Evolutionary conservation across 768 basidiomycete species (phyloP).

Genomic region (Lactarius sp.): DNA sequence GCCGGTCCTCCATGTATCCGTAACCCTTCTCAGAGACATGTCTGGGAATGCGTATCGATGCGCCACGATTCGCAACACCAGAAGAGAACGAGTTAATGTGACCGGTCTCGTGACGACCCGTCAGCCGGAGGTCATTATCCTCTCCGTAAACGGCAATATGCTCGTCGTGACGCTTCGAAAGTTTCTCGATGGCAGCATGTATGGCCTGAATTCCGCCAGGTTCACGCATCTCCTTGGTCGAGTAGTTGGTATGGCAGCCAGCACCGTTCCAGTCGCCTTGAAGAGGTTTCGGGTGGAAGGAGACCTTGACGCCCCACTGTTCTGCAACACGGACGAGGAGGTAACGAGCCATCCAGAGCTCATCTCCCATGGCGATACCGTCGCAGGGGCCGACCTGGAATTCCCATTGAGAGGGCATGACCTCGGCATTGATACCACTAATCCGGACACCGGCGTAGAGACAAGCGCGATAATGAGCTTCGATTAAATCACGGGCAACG

Average conservation of each 20-base stretch:
- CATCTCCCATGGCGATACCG: conserved; percentile 98
- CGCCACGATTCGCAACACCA: conserved; percentile 97
- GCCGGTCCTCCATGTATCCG: conserved; percentile 94
- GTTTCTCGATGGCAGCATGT: conserved; percentile 90
- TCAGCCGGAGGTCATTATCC: conserved; percentile 94
- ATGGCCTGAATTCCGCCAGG: conserved; percentile 90
- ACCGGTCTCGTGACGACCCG: conserved; percentile 96
- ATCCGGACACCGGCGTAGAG: conserved; percentile 95
- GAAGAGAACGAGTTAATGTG: conserved; percentile 88
- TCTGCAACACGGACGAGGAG: conserved; percentile 94
- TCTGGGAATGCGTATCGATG: conserved; percentile 92
- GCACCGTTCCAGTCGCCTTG: conserved; percentile 99
- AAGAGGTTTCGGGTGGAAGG: conserved; percentile 99
- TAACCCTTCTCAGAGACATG: conserved; percentile 90
- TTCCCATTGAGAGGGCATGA: conserved; percentile 99
- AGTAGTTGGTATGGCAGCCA: conserved; percentile 98
- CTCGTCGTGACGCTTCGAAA: conserved; percentile 84
- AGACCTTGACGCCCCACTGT: conserved; percentile 96
- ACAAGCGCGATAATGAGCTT: conserved; percentile 98
- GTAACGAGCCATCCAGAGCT: conserved; percentile 98
- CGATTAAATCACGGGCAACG: conserved; percentile 96
- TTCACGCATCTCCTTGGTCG: conserved; percentile 91
- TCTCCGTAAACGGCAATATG: conserved; percentile 98
- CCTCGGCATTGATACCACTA: conserved; percentile 98
- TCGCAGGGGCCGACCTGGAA: conserved; percentile 99